Base-by-base conservation (phyloP, 805 yeast species). In the Starmerella apis region DNA sequence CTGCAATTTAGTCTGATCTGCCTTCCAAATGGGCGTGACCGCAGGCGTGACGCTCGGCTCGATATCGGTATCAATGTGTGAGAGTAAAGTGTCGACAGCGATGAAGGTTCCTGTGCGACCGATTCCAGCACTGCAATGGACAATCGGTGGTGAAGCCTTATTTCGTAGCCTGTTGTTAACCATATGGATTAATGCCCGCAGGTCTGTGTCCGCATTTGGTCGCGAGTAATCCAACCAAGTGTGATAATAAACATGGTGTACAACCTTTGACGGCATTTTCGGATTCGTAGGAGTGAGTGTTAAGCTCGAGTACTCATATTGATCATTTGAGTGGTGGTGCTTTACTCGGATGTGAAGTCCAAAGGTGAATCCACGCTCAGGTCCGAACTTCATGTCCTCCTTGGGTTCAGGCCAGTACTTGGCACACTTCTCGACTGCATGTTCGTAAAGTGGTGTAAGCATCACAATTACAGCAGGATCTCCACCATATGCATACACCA, bases 101-200 rank as follows among this genome's bases (percentile, higher is more conserved):
- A 87, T 78, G 61, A 81, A 82, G 1, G 95, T 84, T 2, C 98
- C 98, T 0, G 97, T 86, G 51, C 98, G 71, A 18, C 98, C 98
- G 62, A 95, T 87, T 0, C 98, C 98, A 1, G 97, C 97, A 6
- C 95, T 86, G 62, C 98, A 90, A 66, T 90, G 97, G 23, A 83
- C 84, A 42, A 86, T 63, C 5, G 80, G 73, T 19, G 92, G 90
- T 0, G 73, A 66, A 1, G 68, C 63, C n/a, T 62, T 57, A 31
- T 65, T 56, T 41, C 73, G 64, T 16, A 78, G 62, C 11, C 70
- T 56, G 45, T 71, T 69, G 45, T 68, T 67, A 27, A 79, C 73
- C 22, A 79, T 63, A 49, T 75, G 70, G 24, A 85, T 67, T 25
- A 86, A 67, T 55, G 81, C 83, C 18, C 69, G 65, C 16, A 80